phyloP scores from a whole-genome alignment of 805 yeast species.

The Candida morakotiae region DNA sequence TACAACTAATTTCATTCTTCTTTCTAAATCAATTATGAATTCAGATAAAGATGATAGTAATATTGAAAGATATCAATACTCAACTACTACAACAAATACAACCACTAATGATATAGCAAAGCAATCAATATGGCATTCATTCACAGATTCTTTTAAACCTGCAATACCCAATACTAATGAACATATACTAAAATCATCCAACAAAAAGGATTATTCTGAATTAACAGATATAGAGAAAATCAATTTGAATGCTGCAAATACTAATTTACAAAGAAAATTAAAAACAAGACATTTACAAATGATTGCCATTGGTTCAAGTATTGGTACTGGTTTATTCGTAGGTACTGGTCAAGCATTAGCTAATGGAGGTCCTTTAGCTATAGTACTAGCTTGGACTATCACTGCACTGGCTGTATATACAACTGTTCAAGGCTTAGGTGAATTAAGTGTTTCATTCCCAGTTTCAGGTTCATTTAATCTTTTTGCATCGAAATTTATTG shows the following conservation, averaged over 20 bases:
- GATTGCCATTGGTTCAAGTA: constrained; percentile 65
- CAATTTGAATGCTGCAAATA: constrained; percentile 37
- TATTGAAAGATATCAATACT: not conserved
- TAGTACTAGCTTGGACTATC: constrained; percentile 53
- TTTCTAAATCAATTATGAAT: not conserved
- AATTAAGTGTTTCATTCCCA: constrained; percentile 57
- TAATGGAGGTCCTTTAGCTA: constrained; percentile 62
- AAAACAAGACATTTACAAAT: constrained; percentile 60
- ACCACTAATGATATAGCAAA: not conserved
- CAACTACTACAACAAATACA: not conserved
- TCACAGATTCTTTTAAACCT: constrained; percentile 33
- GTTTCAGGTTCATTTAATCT: constrained; percentile 62
- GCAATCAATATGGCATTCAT: constrained; percentile 15
- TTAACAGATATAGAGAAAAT: constrained; percentile 26
- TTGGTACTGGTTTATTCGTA: constrained; percentile 66
- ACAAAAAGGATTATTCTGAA: constrained; percentile 9
- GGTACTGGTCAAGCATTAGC: constrained; percentile 58
- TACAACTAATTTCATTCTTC: not conserved
- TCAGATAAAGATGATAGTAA: constrained; percentile 2
- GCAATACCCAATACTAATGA: constrained; percentile 17
- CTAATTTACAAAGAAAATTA: constrained; percentile 55
- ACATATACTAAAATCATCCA: constrained; percentile 13
- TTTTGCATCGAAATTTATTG: constrained; percentile 57
- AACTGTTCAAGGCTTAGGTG: constrained; percentile 61
- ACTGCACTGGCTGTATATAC: constrained; percentile 54